Evolutionary conservation across 1,139 yeast species (phyloP), one percentile per base, ranked within the genome.

Genomic region (Pichia sp.): DNA sequence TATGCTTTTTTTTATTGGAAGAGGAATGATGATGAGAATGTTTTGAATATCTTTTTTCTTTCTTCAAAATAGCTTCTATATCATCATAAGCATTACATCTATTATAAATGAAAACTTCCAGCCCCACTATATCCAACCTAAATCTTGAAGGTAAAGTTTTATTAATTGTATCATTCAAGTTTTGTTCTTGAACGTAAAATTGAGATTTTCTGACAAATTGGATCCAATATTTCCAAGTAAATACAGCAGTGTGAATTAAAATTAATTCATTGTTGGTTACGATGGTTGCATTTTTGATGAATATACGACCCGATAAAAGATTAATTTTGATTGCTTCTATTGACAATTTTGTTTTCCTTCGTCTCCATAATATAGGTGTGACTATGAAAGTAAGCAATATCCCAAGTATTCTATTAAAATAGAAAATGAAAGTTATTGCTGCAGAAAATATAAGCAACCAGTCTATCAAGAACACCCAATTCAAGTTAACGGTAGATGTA

Each of bases 201-300:
- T 68, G 73, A 1, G 80, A 68, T 29, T 67, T 54, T 51, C 83
- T 66, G 4, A 79, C 72, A 16, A 66, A 59, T 5, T 66, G 65
- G 41, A 85, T 65, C 97, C 97, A 91, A 59, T 87, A 91, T 46
- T 94, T 62, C 97, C 97, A 91, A 0, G 95, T 85, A 25, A 91
- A 58, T 50, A 78, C 76, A 4, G 89, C 80, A 48, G 80, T 80
- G 19, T 84, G 70, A 2, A 85, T 69, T 7, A 87, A 74, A 2
- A 85, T 59, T 2, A 95, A 77, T 48, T 77, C 77, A 61, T 89
- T 83, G 36, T 77, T 69, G 11, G 87, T 83, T 10, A 82, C 74
- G 19, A 86, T 68, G 2, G 85, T 74, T 23, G 88, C 58, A 57
- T 88, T 87, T 53, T 81, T 84, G 56, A 88, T 76, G 57, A 84